phyloP scores from a whole-genome alignment of 805 yeast genomes.

The Yamadazyma akitaensis region DNA sequence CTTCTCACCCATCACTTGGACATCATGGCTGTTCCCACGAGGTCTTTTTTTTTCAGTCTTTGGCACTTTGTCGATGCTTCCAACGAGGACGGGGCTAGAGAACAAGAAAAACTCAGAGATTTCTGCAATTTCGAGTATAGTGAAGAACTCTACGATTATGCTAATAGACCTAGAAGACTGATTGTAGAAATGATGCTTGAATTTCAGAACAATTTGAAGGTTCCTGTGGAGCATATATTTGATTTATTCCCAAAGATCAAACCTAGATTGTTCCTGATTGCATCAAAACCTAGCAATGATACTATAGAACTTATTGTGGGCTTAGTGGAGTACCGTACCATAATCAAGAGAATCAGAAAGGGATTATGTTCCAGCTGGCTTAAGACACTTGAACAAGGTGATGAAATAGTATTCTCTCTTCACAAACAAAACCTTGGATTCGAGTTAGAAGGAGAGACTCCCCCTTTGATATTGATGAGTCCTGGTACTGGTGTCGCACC shows the following conservation, averaged over 20 bases:
- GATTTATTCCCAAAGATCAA: slow-evolving; percentile 77
- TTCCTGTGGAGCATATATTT: slow-evolving; percentile 72
- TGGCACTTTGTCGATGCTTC: slow-evolving; percentile 59
- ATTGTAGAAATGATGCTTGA: slow-evolving; percentile 80
- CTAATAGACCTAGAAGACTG: slow-evolving; percentile 89
- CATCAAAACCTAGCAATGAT: slow-evolving; percentile 49
- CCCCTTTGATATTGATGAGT: slow-evolving; percentile 66
- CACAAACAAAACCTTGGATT: slow-evolving; percentile 45
- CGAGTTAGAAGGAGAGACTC: slow-evolving; percentile 11
- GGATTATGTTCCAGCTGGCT: slow-evolving; percentile 86
- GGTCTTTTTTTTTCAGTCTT: slow-evolving; percentile 71
- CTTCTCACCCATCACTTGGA: slow-evolving; percentile 79
- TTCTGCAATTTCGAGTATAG: slow-evolving; percentile 68
- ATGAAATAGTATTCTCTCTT: slow-evolving; percentile 50
- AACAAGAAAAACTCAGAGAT: slow-evolving; percentile 70
- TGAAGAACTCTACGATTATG: slow-evolving; percentile 84
- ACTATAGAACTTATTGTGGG: slow-evolving; percentile 72
- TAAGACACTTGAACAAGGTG: slow-evolving; percentile 45
- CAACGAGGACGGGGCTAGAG: slow-evolving; percentile 63
- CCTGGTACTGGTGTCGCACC: slow-evolving; percentile 99
- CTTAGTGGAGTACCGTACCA: slow-evolving; percentile 81
- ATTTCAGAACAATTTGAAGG: slow-evolving; percentile 62
- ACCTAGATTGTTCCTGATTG: slow-evolving; percentile 83
- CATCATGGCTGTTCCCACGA: slow-evolving; percentile 74
- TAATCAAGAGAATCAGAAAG: slow-evolving; percentile 65